A percentile compares a stretch with the other conserved stretches of the same genome.
These are phyloP conservation scores for Tetrahymena elliotti DNA, from an alignment of 73 alveolate genomes.

Conservation along the genomic window DNA sequence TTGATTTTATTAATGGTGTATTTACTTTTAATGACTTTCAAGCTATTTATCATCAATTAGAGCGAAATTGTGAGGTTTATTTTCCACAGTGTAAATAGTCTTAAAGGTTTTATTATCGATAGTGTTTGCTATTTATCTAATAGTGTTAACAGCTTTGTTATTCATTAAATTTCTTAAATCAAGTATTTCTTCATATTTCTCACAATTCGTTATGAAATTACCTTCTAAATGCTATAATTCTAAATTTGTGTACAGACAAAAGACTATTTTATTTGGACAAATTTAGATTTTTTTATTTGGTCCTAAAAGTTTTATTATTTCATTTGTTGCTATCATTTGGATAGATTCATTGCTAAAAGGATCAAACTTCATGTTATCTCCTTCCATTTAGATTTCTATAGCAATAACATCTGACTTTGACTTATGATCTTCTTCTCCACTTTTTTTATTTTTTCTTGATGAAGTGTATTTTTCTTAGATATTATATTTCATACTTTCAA, in stretches of 20 bases:
- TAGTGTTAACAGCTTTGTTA: neutral
- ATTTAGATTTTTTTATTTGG: neutral
- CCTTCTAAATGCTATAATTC: neutral
- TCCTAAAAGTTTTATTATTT: neutral
- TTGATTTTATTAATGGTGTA: neutral
- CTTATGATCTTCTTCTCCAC: neutral
- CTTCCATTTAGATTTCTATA: neutral
- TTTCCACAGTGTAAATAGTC: neutral
- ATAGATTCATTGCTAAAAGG: neutral
- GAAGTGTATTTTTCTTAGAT: neutral
- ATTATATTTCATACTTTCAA: neutral
- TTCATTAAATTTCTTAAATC: neutral
- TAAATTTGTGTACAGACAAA: neutral
- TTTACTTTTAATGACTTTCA: neutral
- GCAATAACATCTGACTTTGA: neutral
- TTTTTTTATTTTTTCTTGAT: neutral
- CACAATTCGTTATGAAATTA: neutral
- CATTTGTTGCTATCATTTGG: neutral
- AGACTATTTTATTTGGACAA: neutral
- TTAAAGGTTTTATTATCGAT: neutral
- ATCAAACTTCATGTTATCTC: neutral
- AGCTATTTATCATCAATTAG: neutral
- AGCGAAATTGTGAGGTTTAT: neutral
- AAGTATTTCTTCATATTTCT: neutral
- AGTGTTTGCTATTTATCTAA: neutral